Evolutionary conservation across 257 asterid species (phyloP).

Genomic region (Nicotiana undulata): DNA sequence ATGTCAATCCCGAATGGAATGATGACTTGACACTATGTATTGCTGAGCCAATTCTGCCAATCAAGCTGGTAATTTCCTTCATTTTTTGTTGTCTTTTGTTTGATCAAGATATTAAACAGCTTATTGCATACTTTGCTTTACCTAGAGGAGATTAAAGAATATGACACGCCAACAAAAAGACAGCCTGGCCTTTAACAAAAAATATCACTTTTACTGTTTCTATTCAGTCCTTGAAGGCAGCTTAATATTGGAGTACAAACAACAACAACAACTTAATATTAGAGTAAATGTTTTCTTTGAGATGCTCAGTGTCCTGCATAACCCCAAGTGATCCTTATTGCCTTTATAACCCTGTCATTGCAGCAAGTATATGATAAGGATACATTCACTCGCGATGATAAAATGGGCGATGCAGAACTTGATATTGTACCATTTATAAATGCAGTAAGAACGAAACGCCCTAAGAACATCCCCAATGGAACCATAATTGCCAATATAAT

Average conservation of each 20-base stretch:
- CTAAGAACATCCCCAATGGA: constrained; percentile 33
- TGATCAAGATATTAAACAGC: neutral
- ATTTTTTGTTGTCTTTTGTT: neutral
- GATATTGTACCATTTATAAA: constrained; percentile 35
- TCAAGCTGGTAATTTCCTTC: constrained; percentile 45
- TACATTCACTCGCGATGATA: constrained; percentile 50
- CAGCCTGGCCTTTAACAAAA: neutral
- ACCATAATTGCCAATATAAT: constrained; percentile 33
- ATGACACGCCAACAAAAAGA: neutral
- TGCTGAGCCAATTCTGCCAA: constrained; percentile 46
- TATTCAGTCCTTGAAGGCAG: neutral
- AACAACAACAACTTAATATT: too few species aligned
- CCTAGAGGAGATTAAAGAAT: neutral
- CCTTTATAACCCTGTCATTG: neutral
- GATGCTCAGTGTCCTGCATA: too few species aligned
- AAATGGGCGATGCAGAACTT: constrained; percentile 79
- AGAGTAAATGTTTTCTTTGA: too few species aligned
- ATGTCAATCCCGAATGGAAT: constrained; percentile 71
- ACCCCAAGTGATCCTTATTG: neutral
- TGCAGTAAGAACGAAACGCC: constrained; percentile 24
- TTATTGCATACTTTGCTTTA: neutral
- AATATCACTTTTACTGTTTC: neutral
- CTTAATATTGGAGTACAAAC: too few species aligned
- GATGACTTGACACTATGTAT: constrained; percentile 62
- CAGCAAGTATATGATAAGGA: constrained; percentile 71